Evolutionary conservation across 148 eudicot genomes (phyloP), one percentile per base, ranked within the genome.

Genomic region (Rhododendron griersonianum): DNA sequence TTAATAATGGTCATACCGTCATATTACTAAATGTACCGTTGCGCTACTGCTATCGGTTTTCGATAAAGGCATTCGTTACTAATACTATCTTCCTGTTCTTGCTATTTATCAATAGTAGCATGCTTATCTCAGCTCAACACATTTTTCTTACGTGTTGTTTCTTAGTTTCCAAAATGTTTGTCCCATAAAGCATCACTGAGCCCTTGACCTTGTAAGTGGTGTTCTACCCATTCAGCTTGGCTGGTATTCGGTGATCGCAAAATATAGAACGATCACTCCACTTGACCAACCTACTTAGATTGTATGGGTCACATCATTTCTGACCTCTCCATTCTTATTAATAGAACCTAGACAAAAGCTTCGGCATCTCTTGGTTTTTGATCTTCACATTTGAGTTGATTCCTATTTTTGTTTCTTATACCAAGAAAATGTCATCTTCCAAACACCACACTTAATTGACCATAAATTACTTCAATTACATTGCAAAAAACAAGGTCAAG

Each of bases 401-500:
- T 71, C 41, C 19, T 33, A 19, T 33, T 67, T n/a, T 25, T 28
- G 33, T 30, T 33, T 30, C 75, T 13, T 33, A 14, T 7, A 71
- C 76, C 16, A 71, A 30, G 76, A 71, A 35, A 30, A 71, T 71
- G 18, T 33, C 76, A 71, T 71, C 39, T 71, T 71, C 41, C 39
- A 30, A 71, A 33, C 21, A 4, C 7, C 13, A 81, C 28, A 30
- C 39, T 37, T 18, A 81, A 37, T 11, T 19, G 45, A 57, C 23
- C 28, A 37, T 59, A 81, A 33, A 81, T 57, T 41, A 59, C 44
- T 41, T 61, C 28, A 21, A 50, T 15, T 23, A 82, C 25, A 13
- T 61, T 61, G 50, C 19, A 82, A 67, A 77, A 77, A 19, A 86
- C 73, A 89, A 75, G 55, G 81, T 10, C 37, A 53, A 87, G 73